These are phyloP conservation scores for Westerdykella aurantiaca DNA, from an alignment of 2,329 filamentous ascomycete genomes.

Conservation along the genomic window DNA sequence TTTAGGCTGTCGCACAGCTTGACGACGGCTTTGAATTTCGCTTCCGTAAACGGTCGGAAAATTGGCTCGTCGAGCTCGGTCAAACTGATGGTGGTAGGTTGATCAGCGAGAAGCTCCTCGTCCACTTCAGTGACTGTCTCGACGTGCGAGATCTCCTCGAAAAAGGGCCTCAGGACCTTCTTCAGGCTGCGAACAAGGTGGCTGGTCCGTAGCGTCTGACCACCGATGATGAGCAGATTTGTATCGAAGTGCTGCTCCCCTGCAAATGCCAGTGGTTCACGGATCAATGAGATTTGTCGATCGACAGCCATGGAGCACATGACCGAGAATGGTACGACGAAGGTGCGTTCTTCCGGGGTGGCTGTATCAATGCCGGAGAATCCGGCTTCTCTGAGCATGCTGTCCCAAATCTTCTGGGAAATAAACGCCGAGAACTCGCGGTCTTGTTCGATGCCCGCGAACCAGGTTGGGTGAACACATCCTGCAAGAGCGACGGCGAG, in stretches of 20 bases:
- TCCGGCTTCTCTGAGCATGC: slow-evolving; percentile 2
- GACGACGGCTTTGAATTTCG: slow-evolving; percentile 1
- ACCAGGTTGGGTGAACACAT: slow-evolving; percentile 38
- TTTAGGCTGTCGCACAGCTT: slow-evolving; percentile 1
- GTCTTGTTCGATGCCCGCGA: slow-evolving; percentile 8
- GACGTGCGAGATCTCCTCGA: too few species aligned
- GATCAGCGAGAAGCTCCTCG: slow-evolving; percentile 44
- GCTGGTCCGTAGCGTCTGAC: background rate
- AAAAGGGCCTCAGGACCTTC: too few species aligned
- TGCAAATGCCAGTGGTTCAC: slow-evolving; percentile 9
- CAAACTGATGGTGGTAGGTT: slow-evolving; percentile 42
- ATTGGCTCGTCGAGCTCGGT: slow-evolving; percentile 4
- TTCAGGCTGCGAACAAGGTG: too few species aligned
- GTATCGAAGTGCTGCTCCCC: background rate
- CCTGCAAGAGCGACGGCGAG: slow-evolving; percentile 20
- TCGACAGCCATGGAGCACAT: slow-evolving; percentile 13
- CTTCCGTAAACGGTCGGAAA: slow-evolving; percentile 1
- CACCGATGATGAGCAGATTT: slow-evolving; percentile 4
- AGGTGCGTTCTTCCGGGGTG: slow-evolving; percentile 8
- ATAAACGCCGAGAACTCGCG: slow-evolving; percentile 4
- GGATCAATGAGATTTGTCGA: slow-evolving; percentile 2
- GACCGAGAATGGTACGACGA: slow-evolving; percentile 1
- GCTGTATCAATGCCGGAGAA: slow-evolving; percentile 9
- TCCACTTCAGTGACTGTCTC: background rate
- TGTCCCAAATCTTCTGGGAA: slow-evolving; percentile 16